A percentile compares a stretch with the other conserved stretches of the same genome.
Conservation (phyloP, 2,329 filamentous ascomycete genomes). For the Seiridium unicorne region DNA sequence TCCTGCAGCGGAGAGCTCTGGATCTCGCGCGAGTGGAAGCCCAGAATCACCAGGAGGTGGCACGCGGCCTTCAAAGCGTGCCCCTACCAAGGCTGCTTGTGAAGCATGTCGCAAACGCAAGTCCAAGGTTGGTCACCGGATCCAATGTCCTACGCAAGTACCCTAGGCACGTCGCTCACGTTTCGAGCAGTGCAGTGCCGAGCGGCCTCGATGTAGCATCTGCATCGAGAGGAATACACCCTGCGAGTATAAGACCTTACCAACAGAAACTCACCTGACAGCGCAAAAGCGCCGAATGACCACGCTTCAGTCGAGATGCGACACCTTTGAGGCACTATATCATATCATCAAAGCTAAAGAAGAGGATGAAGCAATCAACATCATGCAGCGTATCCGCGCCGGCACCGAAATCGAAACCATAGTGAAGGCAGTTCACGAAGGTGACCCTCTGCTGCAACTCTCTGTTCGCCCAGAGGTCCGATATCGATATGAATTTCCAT, state of each 20-base stretch:
- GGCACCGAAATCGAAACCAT: conserved; percentile 17
- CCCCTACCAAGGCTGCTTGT: conserved; percentile 10
- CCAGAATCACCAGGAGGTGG: background rate
- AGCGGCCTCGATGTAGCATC: conserved; percentile 21
- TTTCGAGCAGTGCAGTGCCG: conserved; percentile 18
- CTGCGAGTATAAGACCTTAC: conserved; percentile 23
- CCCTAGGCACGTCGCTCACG: conserved; percentile 2
- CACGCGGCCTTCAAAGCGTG: conserved; percentile 3
- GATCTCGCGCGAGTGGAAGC: conserved; percentile 3
- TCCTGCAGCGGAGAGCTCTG: conserved; percentile 5
- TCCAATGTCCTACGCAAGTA: too few species aligned
- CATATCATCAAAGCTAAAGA: conserved; percentile 17
- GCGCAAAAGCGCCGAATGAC: conserved; percentile 21
- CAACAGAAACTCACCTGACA: conserved; percentile 20
- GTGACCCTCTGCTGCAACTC: conserved; percentile 20
- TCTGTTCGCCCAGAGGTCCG: conserved; percentile 15
- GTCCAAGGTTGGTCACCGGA: conserved; percentile 7
- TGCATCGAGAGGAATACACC: conserved; percentile 19
- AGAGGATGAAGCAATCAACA: conserved; percentile 13
- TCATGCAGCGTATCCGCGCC: conserved; percentile 17
- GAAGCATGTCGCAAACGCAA: conserved; percentile 11
- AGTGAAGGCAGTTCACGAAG: conserved; percentile 17
- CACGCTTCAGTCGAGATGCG: conserved; percentile 19
- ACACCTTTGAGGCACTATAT: conserved; percentile 17
- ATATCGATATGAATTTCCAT: conserved; percentile 23